Conservation (phyloP, 1,139 yeast species). For the Geotrichum siamense region DNA sequence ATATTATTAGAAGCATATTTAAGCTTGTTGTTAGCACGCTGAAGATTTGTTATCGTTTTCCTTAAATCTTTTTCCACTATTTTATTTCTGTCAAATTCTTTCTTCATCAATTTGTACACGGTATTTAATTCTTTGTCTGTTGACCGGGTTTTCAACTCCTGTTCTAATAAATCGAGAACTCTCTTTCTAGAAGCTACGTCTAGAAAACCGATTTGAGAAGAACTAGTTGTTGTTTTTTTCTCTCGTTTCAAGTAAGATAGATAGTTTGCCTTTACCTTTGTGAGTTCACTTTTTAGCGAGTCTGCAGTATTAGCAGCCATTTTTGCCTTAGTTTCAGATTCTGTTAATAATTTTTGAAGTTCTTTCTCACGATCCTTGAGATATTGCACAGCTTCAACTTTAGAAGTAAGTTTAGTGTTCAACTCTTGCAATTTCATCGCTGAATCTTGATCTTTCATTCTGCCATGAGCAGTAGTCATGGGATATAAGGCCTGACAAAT, state of each 20-base stretch:
- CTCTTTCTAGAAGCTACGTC: neutral
- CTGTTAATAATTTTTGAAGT: neutral
- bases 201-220: neutral
- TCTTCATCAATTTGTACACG: neutral
- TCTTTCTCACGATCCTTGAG: conserved; percentile 11
- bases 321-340: neutral
- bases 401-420: conserved; percentile 7
- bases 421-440: too few species aligned
- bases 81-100: neutral
- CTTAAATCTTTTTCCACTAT: neutral
- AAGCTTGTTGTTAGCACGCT: conserved; percentile 3
- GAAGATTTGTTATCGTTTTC: neutral
- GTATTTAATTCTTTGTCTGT: neutral
- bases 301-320: neutral
- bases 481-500: too few species aligned
- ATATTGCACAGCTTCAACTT: conserved; percentile 11
- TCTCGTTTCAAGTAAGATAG: neutral
- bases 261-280: conserved; percentile 4
- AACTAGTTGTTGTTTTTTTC: neutral
- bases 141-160: neutral
- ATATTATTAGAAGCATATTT: neutral
- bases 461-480: too few species aligned
- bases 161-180: neutral
- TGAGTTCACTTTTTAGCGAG: neutral
- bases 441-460: too few species aligned